Evolutionary conservation across 805 yeast genomes (phyloP), one percentile per base, ranked within the genome.

Genomic region (Kodamaea jinghongensis): DNA sequence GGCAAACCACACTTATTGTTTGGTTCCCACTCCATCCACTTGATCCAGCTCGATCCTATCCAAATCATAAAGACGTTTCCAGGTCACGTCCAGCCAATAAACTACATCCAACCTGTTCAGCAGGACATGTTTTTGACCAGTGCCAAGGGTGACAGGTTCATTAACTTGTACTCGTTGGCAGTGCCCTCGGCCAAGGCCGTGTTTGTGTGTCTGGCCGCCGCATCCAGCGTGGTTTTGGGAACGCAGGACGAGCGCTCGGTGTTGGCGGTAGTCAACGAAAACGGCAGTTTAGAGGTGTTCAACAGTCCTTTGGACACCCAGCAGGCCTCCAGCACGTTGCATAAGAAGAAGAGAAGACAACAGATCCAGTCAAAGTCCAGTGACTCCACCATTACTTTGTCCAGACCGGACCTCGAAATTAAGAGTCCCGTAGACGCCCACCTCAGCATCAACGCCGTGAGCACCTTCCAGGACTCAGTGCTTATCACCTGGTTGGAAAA

Each of bases 101-200:
- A 69, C 49, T 60, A 78, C 9, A 60, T 82, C 8, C 41, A 72
- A 27, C 62, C 73, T 4, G 54, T 71, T 4, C 45, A 58, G 13
- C 44, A 52, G 6, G 73, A 74, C 34, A 65, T 63, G 33, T 78
- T 88, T 50, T 59, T 86, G 31, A 81, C 93, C 1, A 75, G 83
- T 37, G 95, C 96, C 1, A 67, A 68, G 26, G 82, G 81, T 44
- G 98, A 90, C 59, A 75, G 97, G 49, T 88, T 86, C 58, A 72
- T 89, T 48, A 87, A 87, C 56, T 66, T 85, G 27, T 81, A 83
- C 54, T 74, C 83, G 8, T 40, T 79, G 2, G 61, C 68, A 23
- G 61, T 65, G 34, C 54, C 62, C 20, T 54, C 77, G 3, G 68
- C 81, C 2, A 61, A 64, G 16, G 60, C 71, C 6, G 85, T 89